Evolutionary conservation across 768 basidiomycete species (phyloP).

Genomic region (Agrocybe pediades): DNA sequence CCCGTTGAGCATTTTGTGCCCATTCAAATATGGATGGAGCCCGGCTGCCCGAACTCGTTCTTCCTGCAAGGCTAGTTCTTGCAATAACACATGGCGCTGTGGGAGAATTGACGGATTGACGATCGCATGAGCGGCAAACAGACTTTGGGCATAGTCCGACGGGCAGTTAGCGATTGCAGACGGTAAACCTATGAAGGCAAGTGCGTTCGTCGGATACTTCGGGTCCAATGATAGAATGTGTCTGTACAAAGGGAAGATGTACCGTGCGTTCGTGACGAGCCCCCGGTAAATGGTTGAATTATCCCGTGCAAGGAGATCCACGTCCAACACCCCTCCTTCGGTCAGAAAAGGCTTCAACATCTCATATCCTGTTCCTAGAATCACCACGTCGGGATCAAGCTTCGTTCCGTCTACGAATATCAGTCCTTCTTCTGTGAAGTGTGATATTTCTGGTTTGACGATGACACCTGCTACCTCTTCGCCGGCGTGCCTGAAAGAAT

Average conservation of each 20-base stretch:
- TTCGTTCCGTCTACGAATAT: conserved; percentile 50
- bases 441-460: conserved; percentile 45
- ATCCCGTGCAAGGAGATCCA: conserved; percentile 26
- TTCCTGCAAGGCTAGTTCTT: conserved; percentile 43
- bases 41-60: conserved; percentile 39
- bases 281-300: conserved; percentile 21
- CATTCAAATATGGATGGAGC: conserved; percentile 49
- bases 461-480: conserved; percentile 25
- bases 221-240: conserved; percentile 56
- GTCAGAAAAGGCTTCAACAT: conserved; percentile 50
- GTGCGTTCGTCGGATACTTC: conserved; percentile 47
- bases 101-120: conserved; percentile 42
- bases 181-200: conserved; percentile 58
- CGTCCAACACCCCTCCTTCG: conserved; percentile 28
- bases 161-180: conserved; percentile 48
- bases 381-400: conserved; percentile 44
- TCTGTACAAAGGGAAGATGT: conserved; percentile 55
- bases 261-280: conserved; percentile 50
- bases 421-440: conserved; percentile 45
- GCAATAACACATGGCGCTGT: conserved; percentile 37
- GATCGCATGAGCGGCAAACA: conserved; percentile 47
- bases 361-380: conserved; percentile 61
- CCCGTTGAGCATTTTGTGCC: conserved; percentile 42
- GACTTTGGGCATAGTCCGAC: conserved; percentile 50
- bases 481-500: conserved; percentile 31